Evolutionary conservation across 805 yeast genomes (phyloP).

Genomic region (Clavispora asparagi): DNA sequence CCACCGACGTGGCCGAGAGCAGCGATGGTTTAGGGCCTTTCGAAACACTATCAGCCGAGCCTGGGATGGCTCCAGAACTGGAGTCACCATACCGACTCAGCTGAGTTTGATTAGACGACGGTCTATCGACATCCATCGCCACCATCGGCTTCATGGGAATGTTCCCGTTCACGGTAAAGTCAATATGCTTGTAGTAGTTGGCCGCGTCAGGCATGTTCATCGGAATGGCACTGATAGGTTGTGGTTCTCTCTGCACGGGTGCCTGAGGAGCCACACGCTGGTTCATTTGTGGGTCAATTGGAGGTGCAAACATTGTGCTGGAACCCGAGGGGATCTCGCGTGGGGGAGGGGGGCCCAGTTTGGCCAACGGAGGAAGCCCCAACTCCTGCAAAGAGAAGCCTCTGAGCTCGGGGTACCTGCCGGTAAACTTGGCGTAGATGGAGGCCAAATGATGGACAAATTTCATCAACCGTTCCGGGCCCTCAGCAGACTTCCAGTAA

Average conservation of each 20-base stretch:
- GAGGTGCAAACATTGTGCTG: background rate
- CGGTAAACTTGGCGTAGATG: constrained; percentile 29
- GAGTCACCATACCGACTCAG: background rate
- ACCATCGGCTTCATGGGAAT: constrained; percentile 40
- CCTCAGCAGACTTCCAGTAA: constrained; percentile 59
- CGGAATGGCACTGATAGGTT: background rate
- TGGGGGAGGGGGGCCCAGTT: constrained; percentile 1
- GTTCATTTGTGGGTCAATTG: background rate
- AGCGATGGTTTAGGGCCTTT: background rate
- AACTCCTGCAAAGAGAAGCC: constrained; percentile 32
- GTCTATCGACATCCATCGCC: constrained; percentile 27
- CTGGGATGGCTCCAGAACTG: background rate
- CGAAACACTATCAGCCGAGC: background rate
- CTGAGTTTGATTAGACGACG: background rate
- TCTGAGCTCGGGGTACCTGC: constrained; percentile 31
- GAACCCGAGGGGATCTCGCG: background rate
- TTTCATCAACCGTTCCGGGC: constrained; percentile 27
- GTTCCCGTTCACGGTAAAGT: constrained; percentile 39
- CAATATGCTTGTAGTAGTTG: constrained; percentile 30
- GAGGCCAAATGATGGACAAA: constrained; percentile 30
- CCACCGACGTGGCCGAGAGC: background rate
- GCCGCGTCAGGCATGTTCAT: background rate
- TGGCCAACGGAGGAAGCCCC: constrained; percentile 21
- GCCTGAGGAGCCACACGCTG: background rate
- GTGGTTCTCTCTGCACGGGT: background rate